phyloP scores from a whole-genome alignment of 139 green algal species.

The Coelastrella sp. region DNA sequence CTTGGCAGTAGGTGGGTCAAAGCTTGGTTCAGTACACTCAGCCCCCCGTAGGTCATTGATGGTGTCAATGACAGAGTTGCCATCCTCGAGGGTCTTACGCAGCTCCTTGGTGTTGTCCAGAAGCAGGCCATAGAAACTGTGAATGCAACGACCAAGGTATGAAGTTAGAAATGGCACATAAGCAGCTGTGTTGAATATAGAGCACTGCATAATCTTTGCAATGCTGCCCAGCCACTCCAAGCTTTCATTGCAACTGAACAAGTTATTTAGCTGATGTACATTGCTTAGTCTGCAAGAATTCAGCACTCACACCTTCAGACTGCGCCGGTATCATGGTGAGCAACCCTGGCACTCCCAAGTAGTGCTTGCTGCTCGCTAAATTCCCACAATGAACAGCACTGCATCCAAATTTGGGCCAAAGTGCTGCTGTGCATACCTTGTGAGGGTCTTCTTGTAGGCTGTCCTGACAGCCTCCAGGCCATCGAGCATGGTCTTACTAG shows the following conservation, averaged over 20 bases:
- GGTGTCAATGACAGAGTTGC: conserved; percentile 31
- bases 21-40: neutral
- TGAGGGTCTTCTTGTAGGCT: conserved; percentile 29
- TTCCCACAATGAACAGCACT: neutral
- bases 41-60: conserved; percentile 17
- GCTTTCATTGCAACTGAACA: no score
- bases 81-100: conserved; percentile 42
- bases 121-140: conserved; percentile 37
- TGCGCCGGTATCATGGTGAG: no score
- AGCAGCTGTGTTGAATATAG: neutral
- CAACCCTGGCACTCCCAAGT: no score
- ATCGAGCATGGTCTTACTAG: neutral
- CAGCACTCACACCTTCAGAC: no score
- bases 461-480: neutral
- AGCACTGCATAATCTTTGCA: no score
- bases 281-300: no score
- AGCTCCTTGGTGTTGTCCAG: conserved; percentile 47
- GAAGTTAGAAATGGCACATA: neutral
- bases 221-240: no score
- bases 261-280: no score
- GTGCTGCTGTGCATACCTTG: neutral
- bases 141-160: neutral
- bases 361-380: no score
- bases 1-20: conserved; percentile 12
- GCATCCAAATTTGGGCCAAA: neutral